These are phyloP conservation scores for Fusarium phyllophilum DNA, from an alignment of 2,329 filamentous ascomycete genomes.

Conservation along the genomic window DNA sequence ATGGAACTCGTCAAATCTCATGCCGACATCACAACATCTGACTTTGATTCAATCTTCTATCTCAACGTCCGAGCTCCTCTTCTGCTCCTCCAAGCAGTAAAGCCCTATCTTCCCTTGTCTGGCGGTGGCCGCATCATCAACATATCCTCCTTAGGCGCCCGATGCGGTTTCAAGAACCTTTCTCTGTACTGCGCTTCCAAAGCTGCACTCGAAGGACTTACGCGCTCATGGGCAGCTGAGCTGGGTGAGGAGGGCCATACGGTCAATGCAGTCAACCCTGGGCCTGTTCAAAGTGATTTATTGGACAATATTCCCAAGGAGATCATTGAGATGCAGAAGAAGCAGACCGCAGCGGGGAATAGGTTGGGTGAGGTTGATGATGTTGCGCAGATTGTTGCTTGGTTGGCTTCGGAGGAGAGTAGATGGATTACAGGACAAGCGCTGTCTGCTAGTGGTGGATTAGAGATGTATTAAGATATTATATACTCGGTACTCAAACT, in stretches of 20 bases:
- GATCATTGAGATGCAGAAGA: constrained; percentile 26
- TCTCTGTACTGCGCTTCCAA: constrained; percentile 31
- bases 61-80: constrained; percentile 30
- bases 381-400: constrained; percentile 65
- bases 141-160: constrained; percentile 19
- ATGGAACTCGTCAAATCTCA: constrained; percentile 25
- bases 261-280: constrained; percentile 69
- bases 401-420: constrained; percentile 61
- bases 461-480: constrained; percentile 10
- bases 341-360: constrained; percentile 60
- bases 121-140: constrained; percentile 25
- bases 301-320: constrained; percentile 52
- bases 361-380: constrained; percentile 63
- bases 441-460: constrained; percentile 61
- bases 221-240: constrained; percentile 67
- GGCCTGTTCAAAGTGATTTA: constrained; percentile 68
- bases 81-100: constrained; percentile 11
- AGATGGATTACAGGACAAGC: constrained; percentile 65
- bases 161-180: constrained; percentile 20
- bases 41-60: constrained; percentile 28
- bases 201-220: constrained; percentile 51
- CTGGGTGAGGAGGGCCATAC: constrained; percentile 60
- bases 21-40: background rate
- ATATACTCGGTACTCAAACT: too few relatives aligned
- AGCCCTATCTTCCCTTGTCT: background rate